Evolutionary conservation across 164 flowering plant genomes (phyloP).

Genomic region (Paratinospora sagittata): DNA sequence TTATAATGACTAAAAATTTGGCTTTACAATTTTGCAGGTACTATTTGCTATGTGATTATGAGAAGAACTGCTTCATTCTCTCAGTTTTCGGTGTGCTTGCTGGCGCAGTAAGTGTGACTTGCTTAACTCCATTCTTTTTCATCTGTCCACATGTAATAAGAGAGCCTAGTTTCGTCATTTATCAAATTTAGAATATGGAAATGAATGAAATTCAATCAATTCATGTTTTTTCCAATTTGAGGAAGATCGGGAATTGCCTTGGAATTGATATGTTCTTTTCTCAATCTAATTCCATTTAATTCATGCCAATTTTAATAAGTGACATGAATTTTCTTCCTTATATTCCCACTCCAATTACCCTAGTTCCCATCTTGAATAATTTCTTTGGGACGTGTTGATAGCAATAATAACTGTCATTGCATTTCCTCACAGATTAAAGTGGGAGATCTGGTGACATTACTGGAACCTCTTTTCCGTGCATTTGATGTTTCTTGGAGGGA

Average conservation of each 20-base stretch:
- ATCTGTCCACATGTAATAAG: background rate
- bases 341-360: background rate
- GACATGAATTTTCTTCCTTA: too few relatives aligned
- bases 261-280: background rate
- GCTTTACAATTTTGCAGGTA: conserved; percentile 47
- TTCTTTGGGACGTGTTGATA: background rate
- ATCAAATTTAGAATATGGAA: background rate
- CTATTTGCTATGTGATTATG: conserved; percentile 68
- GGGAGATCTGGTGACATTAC: conserved; percentile 62
- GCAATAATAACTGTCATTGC: background rate
- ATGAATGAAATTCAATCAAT: background rate
- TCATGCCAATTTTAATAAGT: too few relatives aligned
- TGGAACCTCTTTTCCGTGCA: conserved; percentile 51
- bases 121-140: conserved; percentile 5
- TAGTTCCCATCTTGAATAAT: background rate
- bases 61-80: conserved; percentile 52
- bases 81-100: conserved; percentile 57
- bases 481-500: conserved; percentile 65
- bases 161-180: background rate
- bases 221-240: background rate
- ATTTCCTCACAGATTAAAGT: conserved; percentile 55
- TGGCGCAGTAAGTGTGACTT: conserved; percentile 50
- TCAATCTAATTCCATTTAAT: background rate
- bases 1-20: too few relatives aligned
- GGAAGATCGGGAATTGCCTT: background rate